phyloP scores from a whole-genome alignment of 306 rosid genomes.

The Comarum palustre region DNA sequence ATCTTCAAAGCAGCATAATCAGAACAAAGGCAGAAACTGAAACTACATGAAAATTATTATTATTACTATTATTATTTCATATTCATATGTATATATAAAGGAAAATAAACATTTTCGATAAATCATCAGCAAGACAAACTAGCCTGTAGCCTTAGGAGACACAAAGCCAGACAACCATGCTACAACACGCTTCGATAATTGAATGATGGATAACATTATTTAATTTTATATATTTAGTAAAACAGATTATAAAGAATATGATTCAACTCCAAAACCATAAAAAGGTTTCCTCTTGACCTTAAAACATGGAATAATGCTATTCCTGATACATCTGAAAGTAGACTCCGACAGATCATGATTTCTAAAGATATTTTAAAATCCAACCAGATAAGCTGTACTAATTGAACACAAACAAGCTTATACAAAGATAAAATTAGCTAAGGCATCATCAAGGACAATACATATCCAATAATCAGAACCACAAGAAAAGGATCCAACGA shows the following conservation, averaged over 20 bases:
- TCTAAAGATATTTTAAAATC: not conserved
- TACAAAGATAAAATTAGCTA: not conserved
- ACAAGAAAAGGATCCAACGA: constrained; percentile 11
- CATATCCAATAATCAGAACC: constrained; percentile 4
- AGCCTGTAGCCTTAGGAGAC: not conserved
- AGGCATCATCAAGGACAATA: not conserved
- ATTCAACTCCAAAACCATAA: not conserved
- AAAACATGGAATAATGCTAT: not conserved
- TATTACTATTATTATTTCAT: not conserved
- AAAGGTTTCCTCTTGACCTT: not conserved
- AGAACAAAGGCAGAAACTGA: not conserved
- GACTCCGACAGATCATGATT: not conserved
- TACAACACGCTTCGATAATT: not conserved
- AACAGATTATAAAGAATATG: not conserved
- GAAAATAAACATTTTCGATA: not conserved
- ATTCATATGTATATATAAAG: not conserved
- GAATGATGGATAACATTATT: not conserved
- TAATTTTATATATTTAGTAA: not conserved
- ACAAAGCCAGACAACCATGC: not conserved
- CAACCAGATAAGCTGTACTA: not conserved
- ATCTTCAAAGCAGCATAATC: not conserved
- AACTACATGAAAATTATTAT: not conserved
- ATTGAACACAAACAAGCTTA: not conserved
- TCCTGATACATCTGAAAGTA: not conserved
- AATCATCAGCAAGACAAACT: not conserved